These are phyloP conservation scores for Xylaria curta DNA, from an alignment of 495 filamentous ascomycete species.

Conservation along the genomic window DNA sequence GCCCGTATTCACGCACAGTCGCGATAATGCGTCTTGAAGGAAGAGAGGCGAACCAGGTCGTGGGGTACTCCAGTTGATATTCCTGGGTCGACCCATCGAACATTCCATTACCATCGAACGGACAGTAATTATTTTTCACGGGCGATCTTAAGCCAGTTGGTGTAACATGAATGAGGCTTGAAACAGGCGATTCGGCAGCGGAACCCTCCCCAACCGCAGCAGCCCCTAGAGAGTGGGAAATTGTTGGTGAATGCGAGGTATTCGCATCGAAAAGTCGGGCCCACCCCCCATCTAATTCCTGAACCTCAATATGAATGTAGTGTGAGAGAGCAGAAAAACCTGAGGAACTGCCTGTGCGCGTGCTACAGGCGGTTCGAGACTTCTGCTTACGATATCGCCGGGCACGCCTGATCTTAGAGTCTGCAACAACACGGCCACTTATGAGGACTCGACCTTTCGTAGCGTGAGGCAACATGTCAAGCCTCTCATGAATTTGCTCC, in stretches of 20 bases:
- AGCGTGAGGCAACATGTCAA: conserved; percentile 21
- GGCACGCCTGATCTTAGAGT: conserved; percentile 31
- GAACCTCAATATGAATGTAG: background rate
- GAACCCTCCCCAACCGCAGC: background rate
- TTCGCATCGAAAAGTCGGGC: background rate
- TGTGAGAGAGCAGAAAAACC: background rate
- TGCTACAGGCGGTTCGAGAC: background rate
- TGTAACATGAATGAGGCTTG: background rate
- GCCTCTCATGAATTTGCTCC: conserved; percentile 26
- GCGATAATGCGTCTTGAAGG: background rate
- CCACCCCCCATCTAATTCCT: background rate
- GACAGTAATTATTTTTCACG: too few relatives aligned
- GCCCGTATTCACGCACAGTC: background rate
- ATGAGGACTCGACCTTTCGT: conserved; percentile 26
- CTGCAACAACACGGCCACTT: conserved; percentile 25
- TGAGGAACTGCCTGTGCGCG: background rate
- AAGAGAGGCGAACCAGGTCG: background rate
- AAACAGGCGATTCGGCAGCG: background rate
- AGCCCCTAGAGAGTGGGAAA: background rate
- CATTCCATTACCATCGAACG: background rate
- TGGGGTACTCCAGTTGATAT: background rate
- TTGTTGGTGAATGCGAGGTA: background rate
- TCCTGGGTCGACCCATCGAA: background rate
- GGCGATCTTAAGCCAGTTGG: background rate
- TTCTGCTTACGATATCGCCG: conserved; percentile 41